Evolutionary conservation across 73 alveolate genomes (phyloP).

Genomic region (Tetrahymena thermophila): DNA sequence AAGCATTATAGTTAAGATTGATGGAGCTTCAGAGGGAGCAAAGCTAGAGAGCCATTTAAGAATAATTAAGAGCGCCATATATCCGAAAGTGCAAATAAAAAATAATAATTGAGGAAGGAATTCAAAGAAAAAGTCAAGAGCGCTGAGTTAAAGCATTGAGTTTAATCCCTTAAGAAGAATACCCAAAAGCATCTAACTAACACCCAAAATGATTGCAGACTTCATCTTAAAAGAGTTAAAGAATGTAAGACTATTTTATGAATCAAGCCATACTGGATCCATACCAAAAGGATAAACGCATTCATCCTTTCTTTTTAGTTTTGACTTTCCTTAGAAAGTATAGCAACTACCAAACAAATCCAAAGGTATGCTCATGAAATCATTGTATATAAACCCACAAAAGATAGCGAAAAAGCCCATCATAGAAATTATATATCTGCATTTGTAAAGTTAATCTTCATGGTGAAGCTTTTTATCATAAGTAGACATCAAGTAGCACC

Average conservation of each 20-base stretch:
- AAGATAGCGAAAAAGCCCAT: constrained; percentile 81
- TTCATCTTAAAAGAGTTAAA: constrained; percentile 83
- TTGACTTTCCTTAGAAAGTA: neutral
- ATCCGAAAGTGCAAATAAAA: constrained; percentile 72
- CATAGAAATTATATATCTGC: constrained; percentile 65
- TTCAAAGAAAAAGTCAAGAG: constrained; percentile 64
- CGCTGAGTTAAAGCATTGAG: constrained; percentile 38
- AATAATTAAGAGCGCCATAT: constrained; percentile 80
- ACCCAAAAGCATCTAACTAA: constrained; percentile 76
- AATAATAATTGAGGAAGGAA: constrained; percentile 71
- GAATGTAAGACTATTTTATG: constrained; percentile 53
- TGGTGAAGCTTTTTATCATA: neutral
- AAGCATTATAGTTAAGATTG: constrained; percentile 76
- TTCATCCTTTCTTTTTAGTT: constrained; percentile 2
- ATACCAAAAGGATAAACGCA: constrained; percentile 77
- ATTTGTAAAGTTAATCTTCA: constrained; percentile 27
- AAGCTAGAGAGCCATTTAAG: constrained; percentile 79
- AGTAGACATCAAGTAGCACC: constrained; percentile 37
- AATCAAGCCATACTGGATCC: constrained; percentile 75
- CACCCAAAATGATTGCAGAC: constrained; percentile 80
- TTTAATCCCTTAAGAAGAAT: constrained; percentile 74
- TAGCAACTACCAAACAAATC: constrained; percentile 70
- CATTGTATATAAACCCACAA: constrained; percentile 79
- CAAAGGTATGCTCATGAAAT: constrained; percentile 72
- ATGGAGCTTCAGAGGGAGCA: constrained; percentile 67